Evolutionary conservation across 2,329 filamentous ascomycete species (phyloP).

Genomic region (Huntiella savannae): DNA sequence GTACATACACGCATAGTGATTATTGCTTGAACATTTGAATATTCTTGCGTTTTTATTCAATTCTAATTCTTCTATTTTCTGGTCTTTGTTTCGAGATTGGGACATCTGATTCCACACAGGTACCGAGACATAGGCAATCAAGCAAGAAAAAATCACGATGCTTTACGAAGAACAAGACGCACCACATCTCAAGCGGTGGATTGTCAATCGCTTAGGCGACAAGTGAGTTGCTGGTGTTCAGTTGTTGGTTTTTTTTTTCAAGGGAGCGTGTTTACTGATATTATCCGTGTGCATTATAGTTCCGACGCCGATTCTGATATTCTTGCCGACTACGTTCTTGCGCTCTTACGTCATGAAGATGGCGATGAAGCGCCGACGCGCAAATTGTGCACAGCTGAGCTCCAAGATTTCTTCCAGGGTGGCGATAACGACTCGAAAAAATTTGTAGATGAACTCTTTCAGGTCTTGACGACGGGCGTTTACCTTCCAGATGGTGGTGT

Average conservation of each 20-base stretch:
- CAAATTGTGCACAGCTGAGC: slow-evolving; percentile 49
- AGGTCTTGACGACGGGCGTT: slow-evolving; percentile 34
- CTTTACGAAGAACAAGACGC: slow-evolving; percentile 43
- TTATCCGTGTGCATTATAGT: slow-evolving; percentile 21
- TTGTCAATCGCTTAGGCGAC: slow-evolving; percentile 57
- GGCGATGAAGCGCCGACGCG: slow-evolving; percentile 45
- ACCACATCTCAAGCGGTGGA: slow-evolving; percentile 52
- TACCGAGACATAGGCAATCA: neutral
- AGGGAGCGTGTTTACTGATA: too few relatives aligned
- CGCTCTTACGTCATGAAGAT: slow-evolving; percentile 47
- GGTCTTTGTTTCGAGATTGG: too few relatives aligned
- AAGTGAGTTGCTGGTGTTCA: slow-evolving; percentile 31
- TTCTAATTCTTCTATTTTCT: too few relatives aligned
- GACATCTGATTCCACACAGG: too few relatives aligned
- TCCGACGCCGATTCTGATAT: slow-evolving; percentile 68
- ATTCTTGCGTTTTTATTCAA: too few relatives aligned
- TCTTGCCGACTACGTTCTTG: slow-evolving; percentile 68
- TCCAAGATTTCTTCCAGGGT: slow-evolving; percentile 57
- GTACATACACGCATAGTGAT: too few relatives aligned
- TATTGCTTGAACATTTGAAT: too few relatives aligned
- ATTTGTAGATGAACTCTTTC: slow-evolving; percentile 38
- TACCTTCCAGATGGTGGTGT: slow-evolving; percentile 24
- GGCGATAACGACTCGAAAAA: slow-evolving; percentile 18
- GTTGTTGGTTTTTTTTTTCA: too few relatives aligned
- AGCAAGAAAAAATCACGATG: slow-evolving; percentile 22